A percentile compares a stretch with the other conserved stretches of the same genome.
Evolutionary conservation across 176 grass and related monocot species (phyloP).

Genomic region (Ensete glaucum): DNA sequence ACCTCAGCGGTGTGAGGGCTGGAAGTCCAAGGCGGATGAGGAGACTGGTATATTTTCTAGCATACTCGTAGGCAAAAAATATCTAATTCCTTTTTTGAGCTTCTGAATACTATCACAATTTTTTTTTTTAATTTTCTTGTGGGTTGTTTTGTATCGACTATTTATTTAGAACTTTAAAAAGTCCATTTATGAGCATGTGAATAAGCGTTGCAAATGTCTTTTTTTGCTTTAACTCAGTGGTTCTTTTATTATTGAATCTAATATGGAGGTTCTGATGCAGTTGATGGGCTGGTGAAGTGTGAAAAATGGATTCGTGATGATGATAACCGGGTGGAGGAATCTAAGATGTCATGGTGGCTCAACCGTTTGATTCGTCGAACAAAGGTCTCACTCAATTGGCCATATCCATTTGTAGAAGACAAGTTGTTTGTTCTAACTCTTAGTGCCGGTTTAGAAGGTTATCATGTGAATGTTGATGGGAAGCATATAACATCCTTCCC

Average conservation of each 20-base stretch:
- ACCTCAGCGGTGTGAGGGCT: constrained; percentile 62
- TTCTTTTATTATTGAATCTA: background rate
- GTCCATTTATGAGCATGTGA: background rate
- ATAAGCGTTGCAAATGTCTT: background rate
- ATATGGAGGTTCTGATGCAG: constrained; percentile 23
- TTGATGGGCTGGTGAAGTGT: constrained; percentile 81
- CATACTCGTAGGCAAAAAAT: background rate
- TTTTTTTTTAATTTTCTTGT: background rate
- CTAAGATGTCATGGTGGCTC: constrained; percentile 72
- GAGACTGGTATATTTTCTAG: constrained; percentile 47
- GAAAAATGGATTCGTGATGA: constrained; percentile 90
- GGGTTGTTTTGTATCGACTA: no score
- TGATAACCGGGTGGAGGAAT: constrained; percentile 37
- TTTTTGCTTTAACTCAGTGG: background rate
- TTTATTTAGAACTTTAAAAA: background rate
- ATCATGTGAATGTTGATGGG: constrained; percentile 84
- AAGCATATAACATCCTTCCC: constrained; percentile 85
- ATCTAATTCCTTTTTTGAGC: background rate
- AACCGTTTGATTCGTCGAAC: constrained; percentile 74
- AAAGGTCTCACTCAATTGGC: constrained; percentile 70
- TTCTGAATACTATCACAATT: background rate
- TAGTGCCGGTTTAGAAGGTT: constrained; percentile 86
- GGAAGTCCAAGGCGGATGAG: constrained; percentile 69
- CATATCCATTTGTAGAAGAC: constrained; percentile 77
- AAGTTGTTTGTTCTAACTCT: constrained; percentile 88